phyloP scores from a whole-genome alignment of 768 basidiomycete genomes.

The Cyclocybe aegerita region DNA sequence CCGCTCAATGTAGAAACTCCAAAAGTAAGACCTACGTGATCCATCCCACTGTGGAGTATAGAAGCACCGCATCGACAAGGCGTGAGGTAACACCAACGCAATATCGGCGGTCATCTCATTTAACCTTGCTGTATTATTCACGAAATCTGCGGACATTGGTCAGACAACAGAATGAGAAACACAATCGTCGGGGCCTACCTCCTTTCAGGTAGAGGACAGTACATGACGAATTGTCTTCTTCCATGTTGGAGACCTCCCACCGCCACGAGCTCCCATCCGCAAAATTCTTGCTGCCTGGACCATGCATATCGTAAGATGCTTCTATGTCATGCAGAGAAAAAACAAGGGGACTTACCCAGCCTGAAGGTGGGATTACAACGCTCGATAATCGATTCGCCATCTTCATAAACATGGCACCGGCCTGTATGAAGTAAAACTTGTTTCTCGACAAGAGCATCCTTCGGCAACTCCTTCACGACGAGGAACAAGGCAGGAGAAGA shows the following conservation, averaged over 20 bases:
- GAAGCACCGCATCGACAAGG: constrained; percentile 49
- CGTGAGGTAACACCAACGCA: constrained; percentile 6
- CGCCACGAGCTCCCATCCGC: constrained; percentile 22
- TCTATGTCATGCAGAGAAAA: not conserved
- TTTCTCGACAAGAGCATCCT: constrained; percentile 72
- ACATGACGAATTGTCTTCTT: constrained; percentile 38
- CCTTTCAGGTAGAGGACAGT: constrained; percentile 44
- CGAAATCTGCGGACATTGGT: constrained; percentile 6
- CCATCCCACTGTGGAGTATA: constrained; percentile 29
- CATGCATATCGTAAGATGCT: not conserved
- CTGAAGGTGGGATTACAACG: constrained; percentile 34
- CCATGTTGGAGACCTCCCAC: constrained; percentile 51
- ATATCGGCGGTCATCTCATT: constrained; percentile 5
- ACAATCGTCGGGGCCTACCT: constrained; percentile 19
- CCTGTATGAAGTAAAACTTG: constrained; percentile 75
- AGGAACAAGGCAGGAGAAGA: constrained; percentile 52
- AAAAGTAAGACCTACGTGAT: constrained; percentile 26
- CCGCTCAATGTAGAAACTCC: not conserved
- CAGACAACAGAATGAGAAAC: not conserved
- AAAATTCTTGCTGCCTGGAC: constrained; percentile 7
- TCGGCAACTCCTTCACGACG: constrained; percentile 65
- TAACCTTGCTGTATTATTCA: not conserved
- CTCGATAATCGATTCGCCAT: constrained; percentile 37
- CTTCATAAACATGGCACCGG: constrained; percentile 49
- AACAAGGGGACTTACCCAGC: constrained; percentile 33